Base-by-base conservation (phyloP, 768 basidiomycete species). In the Auriscalpium orientale region DNA sequence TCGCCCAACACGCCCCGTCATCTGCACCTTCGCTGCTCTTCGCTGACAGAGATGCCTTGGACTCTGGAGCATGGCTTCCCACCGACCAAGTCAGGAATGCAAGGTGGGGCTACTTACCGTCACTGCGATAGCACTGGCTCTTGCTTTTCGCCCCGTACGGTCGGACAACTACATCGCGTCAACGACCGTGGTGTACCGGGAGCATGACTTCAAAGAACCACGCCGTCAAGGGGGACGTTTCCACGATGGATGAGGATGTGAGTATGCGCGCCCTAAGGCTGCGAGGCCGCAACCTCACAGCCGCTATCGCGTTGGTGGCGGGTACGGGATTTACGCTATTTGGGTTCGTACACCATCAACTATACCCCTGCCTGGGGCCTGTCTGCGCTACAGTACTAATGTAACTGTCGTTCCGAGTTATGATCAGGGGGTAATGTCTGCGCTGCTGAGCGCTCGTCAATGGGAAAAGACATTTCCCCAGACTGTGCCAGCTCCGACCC, bases 381-480 rank as follows among this genome's bases (percentile, higher is more conserved):
- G 33, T n/a, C 28, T 50, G 37, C 57, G 6, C 36, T 10, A 8
- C 40, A 11, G 45, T 46, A n/a, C 48, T 18, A 22, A n/a, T 22
- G 10, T 16, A 1, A n/a, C n/a, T n/a, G n/a, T n/a, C n/a, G n/a
- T n/a, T n/a, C n/a, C n/a, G n/a, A 82, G 81, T 28, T 85, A 84
- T 68, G 84, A 85, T 62, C 85, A 85, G 64, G 84, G 83, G 45
- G 84, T 85, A 35, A 83, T 86, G 83, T 79, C 79, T n/a, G 81
- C 83, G 16, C 70, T 85, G 20, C 67, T 86, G 49, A 83, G 79
- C 4, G 77, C 84, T 0, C 70, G 71, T 47, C 76, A 82, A 72
- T 87, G 86, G 54, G 81, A 81, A 59, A 77, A 70, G 33, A 73
- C 74, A 1, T 85, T 85, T 64, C 82, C 83, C 0, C 69, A 84